These are phyloP conservation scores for Medicago truncatula DNA, from an alignment of 306 rosid genomes.

Conservation along the genomic window MtrunA17r5.0-ANR NC_053043.1:10676001-10676500, in stretches of 20 bases:
- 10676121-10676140: slow-evolving; percentile 10
- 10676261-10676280: slow-evolving; percentile 57
- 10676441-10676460: slow-evolving; percentile 33
- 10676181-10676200: slow-evolving; percentile 16
- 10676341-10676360: slow-evolving; percentile 55
- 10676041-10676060: slow-evolving; percentile 58
- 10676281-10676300: slow-evolving; percentile 52
- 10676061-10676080: slow-evolving; percentile 34
- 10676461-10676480: slow-evolving; percentile 52
- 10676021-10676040: slow-evolving; percentile 57
- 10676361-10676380: not conserved
- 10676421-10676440: not conserved
- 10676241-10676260: slow-evolving; percentile 73
- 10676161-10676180: slow-evolving; percentile 18
- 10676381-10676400: not conserved
- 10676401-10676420: not conserved
- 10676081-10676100: slow-evolving; percentile 6
- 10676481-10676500: slow-evolving; percentile 52
- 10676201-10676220: slow-evolving; percentile 28
- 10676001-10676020: slow-evolving; percentile 58
- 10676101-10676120: slow-evolving; percentile 52
- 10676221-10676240: slow-evolving; percentile 48
- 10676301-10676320: slow-evolving; percentile 64
- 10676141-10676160: not conserved
- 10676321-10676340: slow-evolving; percentile 50